Evolutionary conservation across 2,329 filamentous ascomycete species (phyloP).

Genomic region (Rhynchosporium graminicola): DNA sequence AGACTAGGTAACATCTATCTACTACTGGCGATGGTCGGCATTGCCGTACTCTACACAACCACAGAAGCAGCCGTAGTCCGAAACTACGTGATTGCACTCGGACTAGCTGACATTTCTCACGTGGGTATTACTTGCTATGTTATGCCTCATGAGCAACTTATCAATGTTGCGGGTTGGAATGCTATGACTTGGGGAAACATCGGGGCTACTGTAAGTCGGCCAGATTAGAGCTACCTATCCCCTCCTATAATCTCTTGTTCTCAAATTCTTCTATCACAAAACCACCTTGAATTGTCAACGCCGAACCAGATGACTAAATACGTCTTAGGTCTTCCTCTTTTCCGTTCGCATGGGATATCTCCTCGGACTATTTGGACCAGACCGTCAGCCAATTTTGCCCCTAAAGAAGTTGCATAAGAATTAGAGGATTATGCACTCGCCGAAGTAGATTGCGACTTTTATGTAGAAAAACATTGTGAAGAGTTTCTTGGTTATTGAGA

Average conservation of each 20-base stretch:
- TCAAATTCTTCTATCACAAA: not conserved
- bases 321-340: conserved; percentile 54
- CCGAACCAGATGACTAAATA: not conserved
- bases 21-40: conserved; percentile 62
- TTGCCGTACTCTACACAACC: conserved; percentile 64
- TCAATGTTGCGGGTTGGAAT: conserved; percentile 64
- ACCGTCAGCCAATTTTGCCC: conserved; percentile 29
- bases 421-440: too few species aligned
- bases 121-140: conserved; percentile 60
- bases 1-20: conserved; percentile 68
- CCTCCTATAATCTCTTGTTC: not conserved
- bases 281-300: not conserved
- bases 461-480: too few species aligned
- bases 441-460: not conserved
- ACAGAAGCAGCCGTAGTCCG: conserved; percentile 65
- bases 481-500: too few species aligned
- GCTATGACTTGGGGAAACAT: conserved; percentile 73
- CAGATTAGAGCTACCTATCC: not conserved
- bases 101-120: conserved; percentile 67
- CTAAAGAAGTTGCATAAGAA: conserved; percentile 7
- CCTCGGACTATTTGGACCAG: conserved; percentile 58
- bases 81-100: conserved; percentile 66
- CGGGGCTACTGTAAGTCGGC: conserved; percentile 55
- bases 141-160: conserved; percentile 56
- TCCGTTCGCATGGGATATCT: conserved; percentile 59